Base-by-base conservation (phyloP, 2,329 filamentous ascomycete species). In the Sporothrix pallida region DNA sequence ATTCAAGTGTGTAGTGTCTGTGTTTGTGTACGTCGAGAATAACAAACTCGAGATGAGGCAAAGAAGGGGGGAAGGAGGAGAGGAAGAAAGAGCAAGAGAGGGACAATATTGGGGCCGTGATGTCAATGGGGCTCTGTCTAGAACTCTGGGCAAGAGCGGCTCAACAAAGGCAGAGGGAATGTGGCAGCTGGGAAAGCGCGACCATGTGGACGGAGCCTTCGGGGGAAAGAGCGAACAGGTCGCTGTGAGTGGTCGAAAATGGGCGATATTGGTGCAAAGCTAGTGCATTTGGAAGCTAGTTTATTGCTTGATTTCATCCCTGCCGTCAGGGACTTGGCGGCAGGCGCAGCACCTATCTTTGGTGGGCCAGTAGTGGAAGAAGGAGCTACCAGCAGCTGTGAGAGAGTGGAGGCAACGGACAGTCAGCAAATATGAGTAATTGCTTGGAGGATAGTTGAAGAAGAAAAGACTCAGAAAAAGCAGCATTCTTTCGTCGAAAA, bases 131-230 rank as follows among this genome's bases (percentile, higher is more conserved):
- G n/a, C 62, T 48, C 20, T 56, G 52, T 56, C 20, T 37, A 37
- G 31, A 37, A 37, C 31, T 37, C 31, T 67, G 42, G 62, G 60
- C 17, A 67, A 44, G 62, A 26, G 20, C 62, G 42, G 42, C 31
- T 37, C 31, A 37, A 37, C 31, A 20, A 26, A 26, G 17, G n/a
- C n/a, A 46, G 60, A 46, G 60, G 65, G n/a, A 26, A 4, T 17
- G n/a, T 52, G 12, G 79, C 20, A 46, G 42, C 42, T n/a, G 46
- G 65, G 67, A 42, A 69, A 10, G 67, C 23, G 37, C 48, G 13
- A 69, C 48, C 48, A 20, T 26, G 8, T 4, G 62, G 1, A 48
- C 62, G 62, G 62, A 67, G 62, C n/a, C 42, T 46, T 67, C 62
- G 62, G 62, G 62, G n/a, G 31, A n/a, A 42, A 17, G 15, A 20